Base-by-base conservation (phyloP, 441 rosid genomes). In the Syzygium malaccense region DNA sequence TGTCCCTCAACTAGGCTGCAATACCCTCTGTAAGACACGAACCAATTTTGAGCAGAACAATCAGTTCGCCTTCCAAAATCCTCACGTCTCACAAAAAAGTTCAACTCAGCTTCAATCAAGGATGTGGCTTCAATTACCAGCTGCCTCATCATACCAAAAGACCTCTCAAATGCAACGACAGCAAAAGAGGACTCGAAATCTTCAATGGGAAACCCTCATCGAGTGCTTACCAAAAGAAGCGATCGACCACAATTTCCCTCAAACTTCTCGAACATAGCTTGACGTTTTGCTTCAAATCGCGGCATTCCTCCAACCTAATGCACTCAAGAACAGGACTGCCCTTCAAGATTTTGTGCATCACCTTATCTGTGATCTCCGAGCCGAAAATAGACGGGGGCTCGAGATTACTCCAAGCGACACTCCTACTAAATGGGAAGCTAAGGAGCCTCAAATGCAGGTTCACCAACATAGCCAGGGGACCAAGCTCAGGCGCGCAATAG, bases 361-460 rank as follows among this genome's bases (percentile, higher is more conserved):
- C 64, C 64, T 57, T 15, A 23, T 23, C 60, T 5, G 14, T 56
- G 60, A 56, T 23, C 60, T 26, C 30, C 7, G 3, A 58, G 64
- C 4, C 1, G 4, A 8, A 26, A 0, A 58, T 12, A 30, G 30
- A 58, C 4, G 26, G 30, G 64, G 1, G 15, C 20, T 2, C 8
- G 1, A 30, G 23, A 64, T 64, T 64, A 64, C 0, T 64, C 41
- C 37, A 0, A 64, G 1, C 0, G 23, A 30, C 6, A 15, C 75
- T 64, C 3, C 75, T 30, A 30, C 75, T n/a, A 4, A 64, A 62
- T 8, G 20, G 32, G 75, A 30, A 60, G 33, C 33, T 0, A n/a
- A 18, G 3, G 9, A 60, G 32, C 9, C 33, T 0, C 3, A 0
- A n/a, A 0, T 13, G 18, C 18, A 14, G 32, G 0, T 62, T n/a